Conservation (phyloP, 192 early-diverging fungal species). For the Podila minutissima region DNA sequence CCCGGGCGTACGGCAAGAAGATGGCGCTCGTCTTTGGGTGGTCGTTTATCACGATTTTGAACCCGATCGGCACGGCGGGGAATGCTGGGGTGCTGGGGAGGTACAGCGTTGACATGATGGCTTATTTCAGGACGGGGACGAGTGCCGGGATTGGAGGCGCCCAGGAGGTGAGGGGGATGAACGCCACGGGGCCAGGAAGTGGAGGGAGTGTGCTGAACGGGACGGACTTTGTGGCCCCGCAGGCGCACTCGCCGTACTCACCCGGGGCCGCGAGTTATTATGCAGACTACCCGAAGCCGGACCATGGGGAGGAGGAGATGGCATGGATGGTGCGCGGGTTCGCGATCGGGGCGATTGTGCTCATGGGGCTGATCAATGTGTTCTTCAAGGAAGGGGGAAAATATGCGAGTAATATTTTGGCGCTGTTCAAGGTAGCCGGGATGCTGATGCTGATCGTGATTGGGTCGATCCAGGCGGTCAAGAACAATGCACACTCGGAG, state of each 20-base stretch:
- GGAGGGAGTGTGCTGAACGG: constrained; percentile 4
- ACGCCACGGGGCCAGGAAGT: background rate
- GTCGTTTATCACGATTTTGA: constrained; percentile 61
- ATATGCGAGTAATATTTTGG: constrained; percentile 42
- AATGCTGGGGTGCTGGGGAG: constrained; percentile 50
- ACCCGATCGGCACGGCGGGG: constrained; percentile 59
- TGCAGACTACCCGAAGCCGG: background rate
- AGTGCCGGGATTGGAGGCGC: constrained; percentile 10
- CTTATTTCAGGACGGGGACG: constrained; percentile 30
- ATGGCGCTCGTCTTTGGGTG: constrained; percentile 66
- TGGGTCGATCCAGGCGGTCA: constrained; percentile 39
- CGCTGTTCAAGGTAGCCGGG: constrained; percentile 44
- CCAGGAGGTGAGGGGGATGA: background rate
- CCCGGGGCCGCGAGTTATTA: constrained; percentile 15
- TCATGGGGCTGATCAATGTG: constrained; percentile 53
- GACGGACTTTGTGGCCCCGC: background rate
- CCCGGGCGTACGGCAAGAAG: constrained; percentile 64
- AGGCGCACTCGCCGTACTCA: constrained; percentile 19
- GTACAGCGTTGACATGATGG: constrained; percentile 39
- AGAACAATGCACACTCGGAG: constrained; percentile 38
- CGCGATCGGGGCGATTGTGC: constrained; percentile 27
- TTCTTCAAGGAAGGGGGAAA: constrained; percentile 54
- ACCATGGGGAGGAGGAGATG: constrained; percentile 7
- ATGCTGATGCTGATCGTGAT: constrained; percentile 47
- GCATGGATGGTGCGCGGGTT: constrained; percentile 25